Base-by-base conservation (phyloP, 164 flowering plant genomes). In the Litsea cubeba region DNA sequence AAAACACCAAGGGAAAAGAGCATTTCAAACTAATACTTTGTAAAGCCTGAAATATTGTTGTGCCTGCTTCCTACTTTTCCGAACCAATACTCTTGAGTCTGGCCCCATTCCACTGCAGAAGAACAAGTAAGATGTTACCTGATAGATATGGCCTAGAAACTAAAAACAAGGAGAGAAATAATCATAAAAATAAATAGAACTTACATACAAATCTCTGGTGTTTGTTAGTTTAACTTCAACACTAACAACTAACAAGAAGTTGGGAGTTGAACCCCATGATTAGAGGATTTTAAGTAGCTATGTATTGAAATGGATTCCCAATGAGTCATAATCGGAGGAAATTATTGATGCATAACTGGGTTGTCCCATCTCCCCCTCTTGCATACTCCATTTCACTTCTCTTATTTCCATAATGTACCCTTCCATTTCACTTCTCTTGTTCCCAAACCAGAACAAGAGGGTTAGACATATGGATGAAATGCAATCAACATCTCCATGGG, bases 11-110 rank as follows among this genome's bases (percentile, higher is more conserved):
- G 26, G 40, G 15, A 51, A 54, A 49, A 74, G 3, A 35, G 12
- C 54, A 74, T 18, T 7, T 22, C 46, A 54, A 58, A 17, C 15
- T 14, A 60, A 2, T 84, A 92, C 98, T 80, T 94, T 94, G 78
- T 94, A 94, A 24, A 95, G 77, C 65, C 91, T 80, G 75, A 84
- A 86, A 78, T 95, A 95, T 49, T 93, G 97, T 76, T 91, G 94
- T 40, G 98, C 99, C 81, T 89, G 96, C 83, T 95, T 95, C 88
- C 99, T 88, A 77, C 99, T 95, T 81, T 93, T 95, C 46, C 98
- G 88, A 68, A 95, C 96, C 82, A 95, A 76, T 69, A 95, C 99
- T 69, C 97, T 85, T 75, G 88, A 93, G 82, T 95, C 99, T 58
- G 99, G 99, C 58, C 99, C 99, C 97, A 95, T 95, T 40, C 99